Base-by-base conservation (phyloP, 2,329 filamentous ascomycete species). In the Penicillium sp. region DNA sequence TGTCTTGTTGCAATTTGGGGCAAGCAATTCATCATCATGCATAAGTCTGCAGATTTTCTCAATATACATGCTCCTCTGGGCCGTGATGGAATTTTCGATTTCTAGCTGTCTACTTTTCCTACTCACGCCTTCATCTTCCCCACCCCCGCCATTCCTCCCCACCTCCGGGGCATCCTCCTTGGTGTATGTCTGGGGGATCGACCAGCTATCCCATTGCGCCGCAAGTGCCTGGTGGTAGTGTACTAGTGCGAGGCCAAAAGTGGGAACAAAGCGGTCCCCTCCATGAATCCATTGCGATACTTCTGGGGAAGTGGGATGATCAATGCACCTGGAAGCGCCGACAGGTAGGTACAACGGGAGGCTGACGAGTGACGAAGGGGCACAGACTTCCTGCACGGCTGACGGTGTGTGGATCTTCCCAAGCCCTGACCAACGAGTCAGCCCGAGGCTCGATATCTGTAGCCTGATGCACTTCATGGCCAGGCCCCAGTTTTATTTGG, bases 141-240 rank as follows among this genome's bases (percentile, higher is more conserved):
- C 37, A 42, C 15, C 37, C 37, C 50, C 22, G 5, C 14, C 4
- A 41, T 38, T 43, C 28, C 51, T 54, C 38, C 51, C 14, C 51
- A 38, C 10, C 38, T 38, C n/a, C 6, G 51, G 51, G 22, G 38
- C 14, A 31, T 39, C 20, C 8, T 48, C 6, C 28, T 20, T n/a
- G 22, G n/a, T 35, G 49, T 20, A n/a, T 31, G 25, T 58, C 50
- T 48, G 56, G 56, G 56, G 56, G 56, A 58, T 58, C 55, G 50
- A 22, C 55, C 48, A 34, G 41, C 34, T 39, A 17, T 50, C 38
- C 22, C 10, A 42, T 42, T 38, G 22, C 34, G 17, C 17, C 3
- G n/a, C 34, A 38, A 17, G n/a, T n/a, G 28, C 22, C 25, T 22
- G 34, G 55, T 48, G 49, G 55, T 11, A n/a, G n/a, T n/a, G n/a